Base-by-base conservation (phyloP, 441 rosid species). In the Euphorbia corollata region DNA sequence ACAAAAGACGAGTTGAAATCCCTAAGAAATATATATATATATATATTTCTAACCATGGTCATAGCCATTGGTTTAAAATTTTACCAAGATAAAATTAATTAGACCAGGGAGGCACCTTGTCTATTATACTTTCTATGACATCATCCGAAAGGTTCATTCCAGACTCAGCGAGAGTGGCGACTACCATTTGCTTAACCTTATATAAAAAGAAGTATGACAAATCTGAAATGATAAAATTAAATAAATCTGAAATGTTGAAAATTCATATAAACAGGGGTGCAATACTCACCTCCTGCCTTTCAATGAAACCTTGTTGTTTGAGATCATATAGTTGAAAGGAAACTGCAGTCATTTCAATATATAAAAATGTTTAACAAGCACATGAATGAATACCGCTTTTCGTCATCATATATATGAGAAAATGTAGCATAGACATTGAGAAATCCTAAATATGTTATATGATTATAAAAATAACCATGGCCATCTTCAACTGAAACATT, bases 241-340 rank as follows among this genome's bases (percentile, higher is more conserved):
- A 24, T 45, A 67, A 8, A 2, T 23, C 58, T 53, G 56, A 59
- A 34, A 60, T 13, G 22, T 36, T 12, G 1, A 38, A 60, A n/a
- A 41, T 8, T 47, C 30, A 56, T 67, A 10, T 16, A 67, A 53
- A 62, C 47, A 39, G 41, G 2, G 16, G 60, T 59, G 15, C 34
- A 68, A 9, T 30, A 38, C 13, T 38, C 76, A 86, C 97, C 90
- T 89, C 90, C 75, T 89, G 88, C 62, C 96, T 87, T 79, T 90
- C 98, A 60, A 92, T 90, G 76, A 92, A 92, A 18, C 97, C 98
- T 81, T 92, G 98, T 74, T 92, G 98, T 82, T 92, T 92, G 74
- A 89, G 95, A 78, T 92, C 98, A 27, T 92, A 87, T 48, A 92
- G 73, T 78, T 92, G 95, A 81, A 90, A 92, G 36, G 98, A 87